Base-by-base conservation (phyloP, 257 asterid genomes). In the Fraxinus excelsior region DNA sequence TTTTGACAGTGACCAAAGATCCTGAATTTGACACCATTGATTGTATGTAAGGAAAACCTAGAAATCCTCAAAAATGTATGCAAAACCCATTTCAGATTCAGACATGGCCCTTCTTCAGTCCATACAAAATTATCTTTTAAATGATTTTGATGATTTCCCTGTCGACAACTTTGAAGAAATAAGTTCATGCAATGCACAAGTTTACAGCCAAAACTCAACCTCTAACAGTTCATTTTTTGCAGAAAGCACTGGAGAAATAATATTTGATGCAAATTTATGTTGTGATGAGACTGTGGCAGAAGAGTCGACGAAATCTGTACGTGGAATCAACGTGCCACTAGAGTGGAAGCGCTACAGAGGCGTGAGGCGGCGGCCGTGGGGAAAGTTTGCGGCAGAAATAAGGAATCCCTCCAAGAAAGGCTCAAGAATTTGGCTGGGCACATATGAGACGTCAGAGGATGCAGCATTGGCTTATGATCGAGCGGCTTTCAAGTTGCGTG, bases 391-490 rank as follows among this genome's bases (percentile, higher is more conserved):
- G 0, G 87, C 87, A 7, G 89, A 85, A 58, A 83, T 83, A 64
- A 85, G 84, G 73, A 44, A 78, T 29, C 87, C 87, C 0, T 31
- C 49, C 11, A 76, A 62, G 76, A 80, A 74, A 71, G 85, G 85
- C 4, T 8, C 69, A 0, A 83, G 84, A 62, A 34, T 83, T 2
- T 86, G 89, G 89, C 69, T 86, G 8, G 87, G 87, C n/a, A 83
- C 87, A 0, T 82, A 85, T 60, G 79, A 82, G 77, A 85, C 72
- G 3, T 53, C 85, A 1, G 85, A 75, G 75, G 89, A 85, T 38
- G 89, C 89, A 4, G 89, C 85, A 5, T 18, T 78, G 72, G 87
- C 89, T 64, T 85, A 69, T 42, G 89, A 85, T n/a, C 79, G 40
- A 28, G 85, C 84, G 3, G 87, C 89, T 1, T 85, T 80, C 44